A percentile compares a stretch with the other conserved stretches of the same genome.
phyloP scores from a whole-genome alignment of 1,284 basidiomycete species.

The Leccinum solheimii region DNA sequence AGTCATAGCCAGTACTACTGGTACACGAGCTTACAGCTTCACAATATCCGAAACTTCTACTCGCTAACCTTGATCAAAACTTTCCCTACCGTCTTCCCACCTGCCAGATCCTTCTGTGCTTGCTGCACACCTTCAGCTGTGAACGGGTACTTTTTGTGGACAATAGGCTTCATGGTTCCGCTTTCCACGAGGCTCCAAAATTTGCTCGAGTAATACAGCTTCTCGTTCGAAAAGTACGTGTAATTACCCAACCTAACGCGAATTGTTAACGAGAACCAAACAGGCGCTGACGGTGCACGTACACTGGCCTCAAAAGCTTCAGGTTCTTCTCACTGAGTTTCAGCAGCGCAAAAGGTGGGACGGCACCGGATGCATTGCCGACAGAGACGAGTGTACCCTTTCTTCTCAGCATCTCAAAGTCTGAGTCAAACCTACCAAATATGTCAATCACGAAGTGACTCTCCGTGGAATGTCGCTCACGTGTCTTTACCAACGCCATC shows the following conservation, averaged over 20 bases:
- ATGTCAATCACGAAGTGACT: background rate
- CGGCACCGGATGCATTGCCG: slow-evolving; percentile 88
- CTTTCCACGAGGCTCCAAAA: slow-evolving; percentile 65
- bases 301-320: slow-evolving; percentile 77
- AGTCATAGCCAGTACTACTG: too few relatives aligned
- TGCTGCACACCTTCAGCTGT: slow-evolving; percentile 76
- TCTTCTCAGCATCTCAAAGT: slow-evolving; percentile 78
- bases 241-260: slow-evolving; percentile 51
- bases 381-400: slow-evolving; percentile 88
- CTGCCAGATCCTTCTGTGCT: slow-evolving; percentile 78
- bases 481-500: slow-evolving; percentile 96
- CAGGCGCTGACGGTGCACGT: slow-evolving; percentile 30
- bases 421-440: slow-evolving; percentile 66
- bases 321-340: slow-evolving; percentile 84
- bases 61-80: slow-evolving; percentile 67
- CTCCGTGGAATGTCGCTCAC: slow-evolving; percentile 40
- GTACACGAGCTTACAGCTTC: too few relatives aligned
- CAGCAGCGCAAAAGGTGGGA: slow-evolving; percentile 70
- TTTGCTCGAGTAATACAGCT: slow-evolving; percentile 50
- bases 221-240: slow-evolving; percentile 29
- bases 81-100: slow-evolving; percentile 80
- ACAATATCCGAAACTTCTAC: too few relatives aligned
- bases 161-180: slow-evolving; percentile 68
- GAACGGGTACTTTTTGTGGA: slow-evolving; percentile 83
- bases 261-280: background rate